A percentile compares a stretch with the other conserved stretches of the same genome.
phyloP scores from a whole-genome alignment of 352 stramenopile species.

The Pythium chondricola region DNA sequence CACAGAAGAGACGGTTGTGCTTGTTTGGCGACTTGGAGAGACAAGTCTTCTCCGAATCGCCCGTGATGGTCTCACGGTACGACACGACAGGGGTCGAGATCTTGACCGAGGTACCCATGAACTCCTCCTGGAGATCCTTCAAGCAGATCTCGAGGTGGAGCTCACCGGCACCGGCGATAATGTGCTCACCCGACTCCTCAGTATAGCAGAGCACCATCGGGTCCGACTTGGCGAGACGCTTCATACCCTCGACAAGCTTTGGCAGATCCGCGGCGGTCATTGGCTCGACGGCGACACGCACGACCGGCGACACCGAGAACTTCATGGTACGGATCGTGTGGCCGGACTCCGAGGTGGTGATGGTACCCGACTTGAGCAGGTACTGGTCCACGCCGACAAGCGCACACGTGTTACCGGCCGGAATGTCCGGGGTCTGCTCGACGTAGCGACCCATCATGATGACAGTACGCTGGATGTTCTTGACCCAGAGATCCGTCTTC shows the following conservation, averaged over 20 bases:
- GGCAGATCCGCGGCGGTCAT: conserved; percentile 98
- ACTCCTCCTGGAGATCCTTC: conserved; percentile 99
- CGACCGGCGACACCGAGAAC: conserved; percentile 99
- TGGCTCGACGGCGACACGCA: conserved; percentile 98
- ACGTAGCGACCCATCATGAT: conserved; percentile 99
- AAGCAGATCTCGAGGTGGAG: conserved; percentile 99
- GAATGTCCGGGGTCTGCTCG: conserved; percentile 97
- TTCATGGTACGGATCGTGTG: conserved; percentile 99
- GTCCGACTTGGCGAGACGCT: conserved; percentile 99
- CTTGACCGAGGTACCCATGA: conserved; percentile 98
- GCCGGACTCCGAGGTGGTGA: conserved; percentile 96
- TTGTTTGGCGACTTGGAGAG: conserved; percentile 99
- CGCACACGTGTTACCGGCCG: conserved; percentile 98
- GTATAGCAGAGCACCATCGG: conserved; percentile 99
- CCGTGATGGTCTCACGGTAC: conserved; percentile 98
- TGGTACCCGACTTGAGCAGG: conserved; percentile 99
- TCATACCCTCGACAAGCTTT: conserved; percentile 99
- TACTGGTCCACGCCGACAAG: conserved; percentile 99
- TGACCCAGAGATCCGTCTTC: conserved; percentile 99
- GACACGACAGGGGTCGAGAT: conserved; percentile 99
- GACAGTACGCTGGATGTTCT: conserved; percentile 99
- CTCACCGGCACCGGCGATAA: conserved; percentile 99
- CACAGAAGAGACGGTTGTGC: conserved; percentile 99
- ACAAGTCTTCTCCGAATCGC: conserved; percentile 94
- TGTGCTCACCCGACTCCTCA: conserved; percentile 99